phyloP scores from a whole-genome alignment of 176 grass and related monocot genomes.

The Carex littledalei region DNA sequence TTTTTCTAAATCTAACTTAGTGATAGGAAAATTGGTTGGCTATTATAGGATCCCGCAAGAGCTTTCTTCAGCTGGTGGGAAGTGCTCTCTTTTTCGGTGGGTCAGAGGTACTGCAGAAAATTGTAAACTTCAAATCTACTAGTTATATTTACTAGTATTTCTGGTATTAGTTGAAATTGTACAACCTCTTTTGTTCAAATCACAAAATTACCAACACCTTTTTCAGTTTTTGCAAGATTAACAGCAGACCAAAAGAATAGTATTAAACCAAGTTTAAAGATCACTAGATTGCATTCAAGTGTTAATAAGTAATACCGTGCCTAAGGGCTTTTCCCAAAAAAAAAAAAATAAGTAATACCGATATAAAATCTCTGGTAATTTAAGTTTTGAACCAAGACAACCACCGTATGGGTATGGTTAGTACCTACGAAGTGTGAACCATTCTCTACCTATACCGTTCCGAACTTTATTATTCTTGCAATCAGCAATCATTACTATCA shows the following conservation, averaged over 20 bases:
- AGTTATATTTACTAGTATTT: background rate
- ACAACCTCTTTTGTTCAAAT: background rate
- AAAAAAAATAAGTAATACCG: background rate
- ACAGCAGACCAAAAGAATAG: background rate
- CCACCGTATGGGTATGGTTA: background rate
- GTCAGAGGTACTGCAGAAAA: conserved; percentile 52
- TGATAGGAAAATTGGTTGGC: background rate
- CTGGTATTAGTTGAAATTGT: background rate
- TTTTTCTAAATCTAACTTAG: background rate
- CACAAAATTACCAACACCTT: background rate
- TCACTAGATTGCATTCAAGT: background rate
- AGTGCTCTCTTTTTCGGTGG: conserved; percentile 75
- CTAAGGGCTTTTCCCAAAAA: too few species aligned
- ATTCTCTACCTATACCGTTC: background rate
- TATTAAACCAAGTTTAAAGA: background rate
- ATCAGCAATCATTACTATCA: background rate
- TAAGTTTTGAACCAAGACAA: background rate
- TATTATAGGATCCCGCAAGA: conserved; percentile 71
- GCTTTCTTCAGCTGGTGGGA: conserved; percentile 38
- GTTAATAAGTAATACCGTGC: background rate
- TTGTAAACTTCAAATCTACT: background rate
- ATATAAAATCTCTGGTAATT: background rate
- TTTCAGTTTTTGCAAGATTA: background rate
- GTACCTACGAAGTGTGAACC: background rate
- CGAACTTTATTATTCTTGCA: background rate